Base-by-base conservation (phyloP, 2,329 filamentous ascomycete species). In the Rhynchosporium graminicola region DNA sequence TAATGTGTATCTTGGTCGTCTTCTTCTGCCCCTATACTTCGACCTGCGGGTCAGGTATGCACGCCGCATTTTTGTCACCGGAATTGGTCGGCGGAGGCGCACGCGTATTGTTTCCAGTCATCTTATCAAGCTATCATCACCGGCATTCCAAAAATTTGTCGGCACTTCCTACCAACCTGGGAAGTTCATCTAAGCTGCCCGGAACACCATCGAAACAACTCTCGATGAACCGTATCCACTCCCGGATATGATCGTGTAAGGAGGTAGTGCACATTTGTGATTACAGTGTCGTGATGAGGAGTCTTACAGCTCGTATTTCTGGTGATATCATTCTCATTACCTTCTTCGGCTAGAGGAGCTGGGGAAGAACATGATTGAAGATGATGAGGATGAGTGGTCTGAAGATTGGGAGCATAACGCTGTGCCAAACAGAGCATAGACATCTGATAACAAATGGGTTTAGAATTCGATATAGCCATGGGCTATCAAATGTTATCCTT, bases 1-100 rank as follows among this genome's bases (percentile, higher is more conserved):
- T 83, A 59, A 86, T 87, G 72, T 85, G 81, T 69, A 68, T 86
- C 48, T 65, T 84, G 76, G 91, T 91, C 29, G 91, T 91, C 0
- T 77, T 96, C 1, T 80, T 96, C 1, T 95, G 96, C 74, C 91
- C 92, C 0, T 96, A 96, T 76, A 90, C 86, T 0, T 95, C 92
- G 69, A 80, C 86, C 10, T 78, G 78, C 2, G 80, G 77, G 68
- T 78, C 86, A 5, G 79, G 80, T 13, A 79, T 96, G 70, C 92
- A 92, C 55, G 91, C 90, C 0, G 87, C 89, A 0, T 90, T 90
- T 1, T 96, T 95, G 76, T 95, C 95, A 75, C 83, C 94, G 77
- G 89, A 92, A 73, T 91, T 92, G 73, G 89, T 84, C 70, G 88
- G 91, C 1, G 88, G 91, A 74, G 89, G 89, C 28, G 89, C 88